Evolutionary conservation across 768 basidiomycete species (phyloP).

Genomic region (Hemileccinum rubropunctum): DNA sequence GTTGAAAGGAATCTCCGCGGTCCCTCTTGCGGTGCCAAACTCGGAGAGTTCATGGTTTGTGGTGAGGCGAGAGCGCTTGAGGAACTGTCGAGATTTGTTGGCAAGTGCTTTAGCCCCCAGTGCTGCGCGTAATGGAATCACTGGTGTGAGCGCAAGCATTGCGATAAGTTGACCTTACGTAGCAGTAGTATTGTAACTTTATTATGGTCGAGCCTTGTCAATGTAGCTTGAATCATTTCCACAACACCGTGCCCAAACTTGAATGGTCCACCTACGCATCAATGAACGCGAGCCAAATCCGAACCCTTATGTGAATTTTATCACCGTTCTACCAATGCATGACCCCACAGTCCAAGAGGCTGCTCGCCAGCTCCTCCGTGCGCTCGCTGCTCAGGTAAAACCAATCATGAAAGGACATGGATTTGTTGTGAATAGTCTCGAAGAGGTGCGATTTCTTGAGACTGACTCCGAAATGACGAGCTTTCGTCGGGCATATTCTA

Average conservation of each 20-base stretch:
- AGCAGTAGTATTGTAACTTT: background rate
- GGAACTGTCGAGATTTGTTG: constrained; percentile 56
- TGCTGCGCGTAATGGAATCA: constrained; percentile 23
- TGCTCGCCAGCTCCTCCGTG: constrained; percentile 68
- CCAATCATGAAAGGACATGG: constrained; percentile 83
- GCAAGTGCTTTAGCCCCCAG: constrained; percentile 44
- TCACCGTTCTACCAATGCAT: constrained; percentile 49
- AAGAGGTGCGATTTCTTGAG: constrained; percentile 55
- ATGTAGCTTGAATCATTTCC: background rate
- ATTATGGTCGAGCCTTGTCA: background rate
- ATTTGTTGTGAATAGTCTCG: constrained; percentile 72
- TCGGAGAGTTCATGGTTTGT: constrained; percentile 84
- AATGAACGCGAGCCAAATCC: constrained; percentile 72
- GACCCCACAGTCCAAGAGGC: constrained; percentile 52
- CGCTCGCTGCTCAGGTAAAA: constrained; percentile 79
- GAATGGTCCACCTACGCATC: constrained; percentile 68
- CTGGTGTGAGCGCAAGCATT: constrained; percentile 14
- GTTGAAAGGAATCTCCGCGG: constrained; percentile 55
- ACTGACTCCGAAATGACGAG: background rate
- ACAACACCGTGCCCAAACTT: background rate
- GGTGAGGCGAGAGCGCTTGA: constrained; percentile 61
- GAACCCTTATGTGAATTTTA: constrained; percentile 77
- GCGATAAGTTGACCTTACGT: constrained; percentile 20
- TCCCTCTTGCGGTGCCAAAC: constrained; percentile 68
- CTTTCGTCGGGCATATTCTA: background rate